Conservation (phyloP, 2,329 filamentous ascomycete species). For the Aspergillus ochraceus region DNA sequence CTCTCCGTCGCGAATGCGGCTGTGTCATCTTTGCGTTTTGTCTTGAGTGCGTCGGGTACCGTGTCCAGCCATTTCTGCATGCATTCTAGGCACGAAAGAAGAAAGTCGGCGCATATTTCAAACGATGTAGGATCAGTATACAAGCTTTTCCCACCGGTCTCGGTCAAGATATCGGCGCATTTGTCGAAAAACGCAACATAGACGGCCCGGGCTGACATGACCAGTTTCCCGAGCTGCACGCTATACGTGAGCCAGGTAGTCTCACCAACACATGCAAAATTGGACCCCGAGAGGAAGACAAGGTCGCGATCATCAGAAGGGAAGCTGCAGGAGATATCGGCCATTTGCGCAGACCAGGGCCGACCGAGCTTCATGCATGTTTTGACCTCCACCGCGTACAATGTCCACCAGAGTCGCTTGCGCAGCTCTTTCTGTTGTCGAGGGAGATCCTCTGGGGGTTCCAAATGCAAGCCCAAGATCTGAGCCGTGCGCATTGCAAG, state of each 20-base stretch:
- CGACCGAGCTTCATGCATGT: slow-evolving; percentile 21
- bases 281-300: slow-evolving; percentile 12
- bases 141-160: background rate
- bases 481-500: slow-evolving; percentile 36
- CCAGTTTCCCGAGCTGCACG: slow-evolving; percentile 10
- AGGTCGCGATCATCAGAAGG: no score
- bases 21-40: slow-evolving; percentile 34
- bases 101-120: background rate
- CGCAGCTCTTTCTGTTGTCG: slow-evolving; percentile 43
- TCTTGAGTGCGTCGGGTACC: slow-evolving; percentile 30
- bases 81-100: background rate
- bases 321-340: slow-evolving; percentile 2
- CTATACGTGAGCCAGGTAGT: slow-evolving; percentile 21
- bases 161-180: background rate
- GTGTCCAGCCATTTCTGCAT: background rate
- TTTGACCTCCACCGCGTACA: slow-evolving; percentile 54
- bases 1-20: slow-evolving; percentile 41
- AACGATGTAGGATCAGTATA: background rate
- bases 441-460: slow-evolving; percentile 34
- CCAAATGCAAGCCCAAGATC: slow-evolving; percentile 52
- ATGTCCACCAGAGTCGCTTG: slow-evolving; percentile 54
- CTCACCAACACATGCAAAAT: slow-evolving; percentile 13
- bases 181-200: slow-evolving; percentile 11
- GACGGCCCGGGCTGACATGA: slow-evolving; percentile 9
- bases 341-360: slow-evolving; percentile 16